Evolutionary conservation across 1,139 yeast species (phyloP).

Genomic region (Nakaseomyces sp.): DNA sequence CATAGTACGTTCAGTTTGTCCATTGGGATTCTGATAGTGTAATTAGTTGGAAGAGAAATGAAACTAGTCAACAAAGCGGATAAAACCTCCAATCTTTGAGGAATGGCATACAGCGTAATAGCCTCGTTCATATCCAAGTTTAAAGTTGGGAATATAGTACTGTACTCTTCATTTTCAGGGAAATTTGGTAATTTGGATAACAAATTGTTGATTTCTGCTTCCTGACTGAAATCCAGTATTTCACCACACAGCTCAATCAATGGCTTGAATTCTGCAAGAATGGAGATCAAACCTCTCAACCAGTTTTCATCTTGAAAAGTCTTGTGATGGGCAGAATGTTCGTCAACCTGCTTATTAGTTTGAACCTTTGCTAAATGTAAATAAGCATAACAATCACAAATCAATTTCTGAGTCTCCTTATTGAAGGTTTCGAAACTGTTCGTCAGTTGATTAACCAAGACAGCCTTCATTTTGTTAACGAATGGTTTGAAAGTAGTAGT

Average conservation of each 20-base stretch:
- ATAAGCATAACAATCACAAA: conserved; percentile 49
- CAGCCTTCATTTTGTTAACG: conserved; percentile 50
- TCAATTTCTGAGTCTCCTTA: conserved; percentile 33
- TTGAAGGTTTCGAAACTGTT: conserved; percentile 35
- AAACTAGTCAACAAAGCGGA: conserved; percentile 40
- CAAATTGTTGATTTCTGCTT: conserved; percentile 37
- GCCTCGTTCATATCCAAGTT: conserved; percentile 52
- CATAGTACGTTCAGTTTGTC: conserved; percentile 43
- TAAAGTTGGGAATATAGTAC: conserved; percentile 37
- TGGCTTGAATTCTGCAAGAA: conserved; percentile 43
- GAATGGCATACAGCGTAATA: conserved; percentile 41
- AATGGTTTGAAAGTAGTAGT: conserved; percentile 79
- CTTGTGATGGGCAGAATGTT: conserved; percentile 29
- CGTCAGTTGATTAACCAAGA: conserved; percentile 36
- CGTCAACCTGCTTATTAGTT: conserved; percentile 35
- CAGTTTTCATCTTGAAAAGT: conserved; percentile 38
- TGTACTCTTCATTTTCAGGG: conserved; percentile 16
- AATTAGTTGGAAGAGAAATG: conserved; percentile 40
- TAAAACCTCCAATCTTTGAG: conserved; percentile 42
- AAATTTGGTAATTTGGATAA: conserved; percentile 32
- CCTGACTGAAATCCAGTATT: conserved; percentile 49
- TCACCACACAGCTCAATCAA: conserved; percentile 47
- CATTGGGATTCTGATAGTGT: conserved; percentile 44
- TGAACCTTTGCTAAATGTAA: conserved; percentile 53
- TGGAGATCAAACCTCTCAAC: conserved; percentile 36